Conservation (phyloP, 768 basidiomycete genomes). For the Peribolospora baueri region DNA sequence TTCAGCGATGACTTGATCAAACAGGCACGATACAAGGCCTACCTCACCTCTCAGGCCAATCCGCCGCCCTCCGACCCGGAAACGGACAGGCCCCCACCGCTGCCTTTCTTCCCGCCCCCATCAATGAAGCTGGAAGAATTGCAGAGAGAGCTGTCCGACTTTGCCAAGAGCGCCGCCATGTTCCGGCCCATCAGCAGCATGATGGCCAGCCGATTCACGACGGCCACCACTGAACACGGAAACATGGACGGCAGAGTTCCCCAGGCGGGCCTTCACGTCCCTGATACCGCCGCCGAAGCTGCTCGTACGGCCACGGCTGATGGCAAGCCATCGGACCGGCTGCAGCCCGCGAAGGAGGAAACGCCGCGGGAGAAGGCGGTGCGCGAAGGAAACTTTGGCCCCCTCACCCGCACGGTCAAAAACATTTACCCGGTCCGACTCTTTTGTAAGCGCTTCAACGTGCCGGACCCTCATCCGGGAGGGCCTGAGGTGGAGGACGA, state of each 20-base stretch:
- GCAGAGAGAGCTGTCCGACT: conserved; percentile 61
- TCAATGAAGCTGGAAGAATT: conserved; percentile 31
- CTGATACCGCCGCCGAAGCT: not conserved
- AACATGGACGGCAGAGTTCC: conserved; percentile 34
- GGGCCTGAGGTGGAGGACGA: conserved; percentile 12
- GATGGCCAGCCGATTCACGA: conserved; percentile 86
- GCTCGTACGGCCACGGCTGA: conserved; percentile 19
- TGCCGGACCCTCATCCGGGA: conserved; percentile 57
- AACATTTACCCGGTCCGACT: conserved; percentile 62
- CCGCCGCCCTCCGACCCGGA: conserved; percentile 21
- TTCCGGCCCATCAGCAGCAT: conserved; percentile 80
- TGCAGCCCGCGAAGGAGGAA: conserved; percentile 31
- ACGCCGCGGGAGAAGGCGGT: conserved; percentile 63
- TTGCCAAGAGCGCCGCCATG: conserved; percentile 59
- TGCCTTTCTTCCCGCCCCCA: not conserved
- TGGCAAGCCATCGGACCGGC: conserved; percentile 24
- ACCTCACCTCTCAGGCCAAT: conserved; percentile 45
- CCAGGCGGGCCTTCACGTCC: not conserved
- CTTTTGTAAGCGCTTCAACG: conserved; percentile 79
- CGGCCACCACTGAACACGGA: conserved; percentile 30
- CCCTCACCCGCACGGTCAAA: conserved; percentile 48
- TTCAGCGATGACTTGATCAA: conserved; percentile 50
- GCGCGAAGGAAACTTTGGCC: conserved; percentile 66
- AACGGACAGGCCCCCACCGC: conserved; percentile 17
- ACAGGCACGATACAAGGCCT: conserved; percentile 62